Evolutionary conservation across 371 early-diverging fungal species (phyloP).

Genomic region (Mycotypha africana): DNA sequence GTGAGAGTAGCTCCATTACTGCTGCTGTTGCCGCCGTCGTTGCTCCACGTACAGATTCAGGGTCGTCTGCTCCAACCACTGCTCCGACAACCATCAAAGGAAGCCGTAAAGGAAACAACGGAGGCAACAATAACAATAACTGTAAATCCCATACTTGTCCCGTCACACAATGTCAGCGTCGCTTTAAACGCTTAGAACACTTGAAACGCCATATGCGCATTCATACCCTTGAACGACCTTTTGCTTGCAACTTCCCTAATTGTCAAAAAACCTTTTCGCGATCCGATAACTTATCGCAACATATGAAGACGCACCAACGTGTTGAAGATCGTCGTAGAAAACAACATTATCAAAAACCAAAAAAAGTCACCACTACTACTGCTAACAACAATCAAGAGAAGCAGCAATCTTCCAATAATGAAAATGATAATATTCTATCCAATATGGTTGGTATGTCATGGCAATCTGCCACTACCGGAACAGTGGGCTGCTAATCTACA

Average conservation of each 20-base stretch:
- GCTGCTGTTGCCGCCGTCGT: background rate
- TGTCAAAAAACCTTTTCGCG: constrained; percentile 81
- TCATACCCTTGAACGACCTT: constrained; percentile 78
- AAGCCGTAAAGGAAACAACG: too few relatives aligned
- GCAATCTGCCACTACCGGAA: constrained; percentile 18
- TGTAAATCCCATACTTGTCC: constrained; percentile 46
- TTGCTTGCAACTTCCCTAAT: constrained; percentile 58
- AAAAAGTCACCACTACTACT: constrained; percentile 5
- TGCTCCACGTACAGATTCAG: background rate
- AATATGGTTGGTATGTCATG: constrained; percentile 17
- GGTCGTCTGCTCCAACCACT: too few relatives aligned
- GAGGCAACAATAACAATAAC: constrained; percentile 5
- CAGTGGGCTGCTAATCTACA: constrained; percentile 18
- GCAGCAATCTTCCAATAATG: background rate
- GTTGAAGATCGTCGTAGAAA: constrained; percentile 29
- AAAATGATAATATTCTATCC: background rate
- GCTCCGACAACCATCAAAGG: too few relatives aligned
- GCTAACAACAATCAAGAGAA: constrained; percentile 7
- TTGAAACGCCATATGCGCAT: constrained; percentile 86
- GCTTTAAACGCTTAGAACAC: constrained; percentile 83
- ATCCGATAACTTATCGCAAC: constrained; percentile 68
- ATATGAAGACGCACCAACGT: constrained; percentile 55
- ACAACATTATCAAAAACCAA: constrained; percentile 1
- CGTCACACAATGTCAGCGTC: constrained; percentile 47
- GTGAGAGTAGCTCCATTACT: background rate